Conservation (phyloP, 805 yeast species). For the Priceomyces castillae region DNA sequence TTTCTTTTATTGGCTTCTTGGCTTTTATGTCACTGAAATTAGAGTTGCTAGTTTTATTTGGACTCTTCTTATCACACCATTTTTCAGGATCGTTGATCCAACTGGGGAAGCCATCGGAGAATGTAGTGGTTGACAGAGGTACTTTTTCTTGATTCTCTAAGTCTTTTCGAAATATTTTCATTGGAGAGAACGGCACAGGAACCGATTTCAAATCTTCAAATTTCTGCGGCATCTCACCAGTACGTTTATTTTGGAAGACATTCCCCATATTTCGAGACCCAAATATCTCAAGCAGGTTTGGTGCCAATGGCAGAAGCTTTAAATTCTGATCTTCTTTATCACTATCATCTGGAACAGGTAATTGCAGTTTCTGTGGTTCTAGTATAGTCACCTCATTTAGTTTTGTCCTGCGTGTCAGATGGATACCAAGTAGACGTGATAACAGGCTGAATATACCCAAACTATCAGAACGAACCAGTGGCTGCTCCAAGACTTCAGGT, state of each 20-base stretch:
- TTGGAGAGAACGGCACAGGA: neutral
- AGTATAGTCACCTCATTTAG: too few species aligned
- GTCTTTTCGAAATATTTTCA: constrained; percentile 3
- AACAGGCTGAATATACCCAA: neutral
- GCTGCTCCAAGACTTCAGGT: neutral
- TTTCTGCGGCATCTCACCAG: neutral
- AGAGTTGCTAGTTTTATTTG: neutral
- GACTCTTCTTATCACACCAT: neutral
- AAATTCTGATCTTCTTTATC: neutral
- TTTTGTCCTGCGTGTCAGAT: too few species aligned
- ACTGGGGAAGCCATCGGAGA: neutral
- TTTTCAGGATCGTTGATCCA: neutral
- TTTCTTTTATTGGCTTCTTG: neutral
- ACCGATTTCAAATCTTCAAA: neutral
- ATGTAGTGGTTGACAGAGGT: constrained; percentile 2
- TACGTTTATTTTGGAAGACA: neutral
- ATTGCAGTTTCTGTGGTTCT: too few species aligned
- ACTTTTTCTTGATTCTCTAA: constrained; percentile 2
- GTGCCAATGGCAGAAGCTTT: neutral
- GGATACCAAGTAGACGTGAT: neutral
- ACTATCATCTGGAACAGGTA: neutral
- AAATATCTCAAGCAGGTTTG: neutral
- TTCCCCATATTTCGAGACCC: neutral
- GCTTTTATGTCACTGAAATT: neutral
- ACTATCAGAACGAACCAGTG: neutral